phyloP scores from a whole-genome alignment of 495 filamentous ascomycete genomes.

The Podospora didyma region DNA sequence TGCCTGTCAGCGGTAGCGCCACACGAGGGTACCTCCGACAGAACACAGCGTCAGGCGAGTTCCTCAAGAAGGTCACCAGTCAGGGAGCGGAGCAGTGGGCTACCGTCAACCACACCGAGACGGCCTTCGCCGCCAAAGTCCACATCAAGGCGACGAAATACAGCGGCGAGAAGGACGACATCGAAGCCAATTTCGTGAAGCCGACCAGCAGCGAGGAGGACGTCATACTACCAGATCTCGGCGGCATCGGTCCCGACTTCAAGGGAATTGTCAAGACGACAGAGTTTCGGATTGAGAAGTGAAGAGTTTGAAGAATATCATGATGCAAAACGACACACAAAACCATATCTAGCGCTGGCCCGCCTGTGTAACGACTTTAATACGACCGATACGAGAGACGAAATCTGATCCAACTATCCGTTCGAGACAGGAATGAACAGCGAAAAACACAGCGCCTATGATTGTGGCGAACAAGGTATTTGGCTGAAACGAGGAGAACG shows the following conservation, averaged over 20 bases:
- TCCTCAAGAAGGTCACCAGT: slow-evolving; percentile 5
- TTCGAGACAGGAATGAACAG: too few species aligned
- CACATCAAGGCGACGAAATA: not conserved
- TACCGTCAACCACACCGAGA: slow-evolving; percentile 2
- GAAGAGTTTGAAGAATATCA: too few species aligned
- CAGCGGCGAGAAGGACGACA: not conserved
- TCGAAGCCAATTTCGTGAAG: not conserved
- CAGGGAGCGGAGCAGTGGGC: slow-evolving; percentile 2
- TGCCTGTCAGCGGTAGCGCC: slow-evolving; percentile 11
- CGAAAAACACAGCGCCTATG: too few species aligned
- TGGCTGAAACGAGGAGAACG: too few species aligned
- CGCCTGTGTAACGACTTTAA: too few species aligned
- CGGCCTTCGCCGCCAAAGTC: slow-evolving; percentile 7
- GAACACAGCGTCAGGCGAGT: slow-evolving; percentile 6
- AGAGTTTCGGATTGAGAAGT: slow-evolving; percentile 16
- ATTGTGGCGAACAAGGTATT: too few species aligned
- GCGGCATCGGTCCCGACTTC: slow-evolving; percentile 7
- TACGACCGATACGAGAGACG: too few species aligned
- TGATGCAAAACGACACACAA: too few species aligned
- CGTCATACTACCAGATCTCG: not conserved
- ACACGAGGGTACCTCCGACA: slow-evolving; percentile 6
- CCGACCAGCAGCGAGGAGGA: slow-evolving; percentile 4
- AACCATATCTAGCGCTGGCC: too few species aligned
- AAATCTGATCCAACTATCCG: too few species aligned
- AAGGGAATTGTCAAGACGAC: slow-evolving; percentile 17